Percentiles rank a stretch among this genome's conserved stretches.
phyloP scores from a whole-genome alignment of 129 eudicot species.

The Oenanthe sinensis region DNA sequence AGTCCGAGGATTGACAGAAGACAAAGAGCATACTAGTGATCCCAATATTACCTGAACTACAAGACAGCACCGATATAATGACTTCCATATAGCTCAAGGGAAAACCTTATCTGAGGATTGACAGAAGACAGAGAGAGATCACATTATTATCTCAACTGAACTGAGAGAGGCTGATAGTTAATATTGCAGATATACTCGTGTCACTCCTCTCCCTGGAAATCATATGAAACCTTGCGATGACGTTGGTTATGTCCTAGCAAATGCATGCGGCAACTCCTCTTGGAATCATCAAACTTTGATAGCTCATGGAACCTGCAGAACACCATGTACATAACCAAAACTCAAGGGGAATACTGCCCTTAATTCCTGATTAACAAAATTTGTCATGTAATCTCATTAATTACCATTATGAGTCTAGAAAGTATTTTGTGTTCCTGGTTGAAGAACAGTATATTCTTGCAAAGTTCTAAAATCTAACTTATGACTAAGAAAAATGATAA shows the following conservation, averaged over 20 bases:
- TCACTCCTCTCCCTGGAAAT: neutral
- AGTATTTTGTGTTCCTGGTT: neutral
- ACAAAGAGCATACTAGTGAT: neutral
- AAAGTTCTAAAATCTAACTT: too few species aligned
- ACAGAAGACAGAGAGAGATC: slow-evolving; percentile 5
- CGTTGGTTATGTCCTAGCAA: slow-evolving; percentile 4
- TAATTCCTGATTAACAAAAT: neutral
- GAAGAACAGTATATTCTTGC: too few species aligned
- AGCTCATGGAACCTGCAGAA: slow-evolving; percentile 3
- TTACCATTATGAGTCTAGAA: neutral
- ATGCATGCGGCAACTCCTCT: slow-evolving; percentile 6
- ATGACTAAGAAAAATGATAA: too few species aligned
- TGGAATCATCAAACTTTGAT: slow-evolving; percentile 3
- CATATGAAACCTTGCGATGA: neutral
- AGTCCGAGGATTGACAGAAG: slow-evolving; percentile 3
- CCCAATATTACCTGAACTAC: neutral
- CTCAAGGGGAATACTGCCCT: neutral
- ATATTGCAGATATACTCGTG: neutral
- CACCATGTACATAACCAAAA: neutral
- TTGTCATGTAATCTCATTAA: neutral
- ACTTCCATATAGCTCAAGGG: neutral
- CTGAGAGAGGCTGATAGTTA: neutral
- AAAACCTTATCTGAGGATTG: neutral
- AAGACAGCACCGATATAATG: neutral
- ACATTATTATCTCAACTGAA: neutral